Conservation (phyloP, 1,139 yeast genomes). For the Suhomyces maxii region DNA sequence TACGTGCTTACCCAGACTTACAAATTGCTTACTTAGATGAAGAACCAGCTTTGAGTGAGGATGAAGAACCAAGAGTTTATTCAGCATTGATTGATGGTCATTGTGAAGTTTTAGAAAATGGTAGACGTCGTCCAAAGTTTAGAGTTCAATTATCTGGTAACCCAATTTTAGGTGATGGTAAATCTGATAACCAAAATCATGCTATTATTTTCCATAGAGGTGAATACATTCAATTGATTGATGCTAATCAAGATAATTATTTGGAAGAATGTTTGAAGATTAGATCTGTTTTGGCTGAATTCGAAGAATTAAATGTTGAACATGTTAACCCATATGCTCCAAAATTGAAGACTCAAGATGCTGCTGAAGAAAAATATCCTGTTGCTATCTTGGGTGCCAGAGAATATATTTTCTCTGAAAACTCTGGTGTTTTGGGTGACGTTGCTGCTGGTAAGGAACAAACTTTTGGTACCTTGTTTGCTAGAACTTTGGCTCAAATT, state of each 20-base stretch:
- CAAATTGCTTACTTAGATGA: slow-evolving; percentile 98
- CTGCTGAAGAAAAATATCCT: slow-evolving; percentile 55
- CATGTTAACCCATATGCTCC: slow-evolving; percentile 81
- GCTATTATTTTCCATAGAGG: slow-evolving; percentile 97
- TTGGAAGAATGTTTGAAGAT: slow-evolving; percentile 98
- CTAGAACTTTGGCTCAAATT: slow-evolving; percentile 96
- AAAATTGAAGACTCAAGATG: slow-evolving; percentile 45
- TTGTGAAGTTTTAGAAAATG: slow-evolving; percentile 96
- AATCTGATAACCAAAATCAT: slow-evolving; percentile 98
- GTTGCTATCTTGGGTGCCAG: slow-evolving; percentile 99
- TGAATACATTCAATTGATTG: slow-evolving; percentile 95
- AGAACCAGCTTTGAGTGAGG: slow-evolving; percentile 85
- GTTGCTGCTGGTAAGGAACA: slow-evolving; percentile 99
- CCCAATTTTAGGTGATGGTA: slow-evolving; percentile 99
- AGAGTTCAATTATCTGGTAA: slow-evolving; percentile 98
- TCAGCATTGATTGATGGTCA: slow-evolving; percentile 98
- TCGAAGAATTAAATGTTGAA: slow-evolving; percentile 90
- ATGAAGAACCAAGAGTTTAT: slow-evolving; percentile 96
- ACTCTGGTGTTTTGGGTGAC: slow-evolving; percentile 98
- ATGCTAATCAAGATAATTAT: slow-evolving; percentile 98
- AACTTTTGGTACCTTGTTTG: slow-evolving; percentile 97
- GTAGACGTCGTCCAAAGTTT: slow-evolving; percentile 97
- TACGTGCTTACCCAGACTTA: slow-evolving; percentile 97
- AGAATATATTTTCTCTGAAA: slow-evolving; percentile 98
- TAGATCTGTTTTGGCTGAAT: slow-evolving; percentile 95